These are phyloP conservation scores for Juglanconis oblonga DNA, from an alignment of 2,329 filamentous ascomycete species.

Conservation along the genomic window DNA sequence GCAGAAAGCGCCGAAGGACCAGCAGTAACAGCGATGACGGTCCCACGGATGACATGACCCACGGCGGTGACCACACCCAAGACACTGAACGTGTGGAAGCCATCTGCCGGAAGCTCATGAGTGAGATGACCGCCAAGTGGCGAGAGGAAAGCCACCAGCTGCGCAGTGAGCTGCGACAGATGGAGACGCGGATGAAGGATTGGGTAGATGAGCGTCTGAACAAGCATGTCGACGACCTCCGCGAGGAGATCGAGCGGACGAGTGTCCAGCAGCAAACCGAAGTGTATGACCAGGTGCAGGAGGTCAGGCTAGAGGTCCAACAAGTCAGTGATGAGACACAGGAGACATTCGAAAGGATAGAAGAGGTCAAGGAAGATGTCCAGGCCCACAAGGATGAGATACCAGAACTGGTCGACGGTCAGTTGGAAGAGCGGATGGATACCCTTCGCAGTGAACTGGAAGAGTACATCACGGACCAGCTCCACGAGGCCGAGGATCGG, in stretches of 20 bases:
- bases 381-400: neutral
- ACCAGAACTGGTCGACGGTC: neutral
- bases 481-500: neutral
- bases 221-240: neutral
- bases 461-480: slow-evolving; percentile 4
- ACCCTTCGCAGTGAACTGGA: slow-evolving; percentile 1
- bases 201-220: slow-evolving; percentile 5
- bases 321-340: neutral
- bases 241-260: neutral
- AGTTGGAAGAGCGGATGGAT: slow-evolving; percentile 1
- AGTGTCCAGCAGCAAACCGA: slow-evolving; percentile 7
- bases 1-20: slow-evolving; percentile 5
- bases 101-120: slow-evolving; percentile 3
- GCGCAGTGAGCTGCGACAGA: slow-evolving; percentile 1
- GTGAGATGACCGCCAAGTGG: slow-evolving; percentile 8
- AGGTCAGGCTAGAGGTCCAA: neutral
- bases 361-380: slow-evolving; percentile 1
- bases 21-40: neutral
- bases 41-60: neutral
- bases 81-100: neutral
- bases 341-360: neutral
- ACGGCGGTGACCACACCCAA: neutral
- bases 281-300: neutral
- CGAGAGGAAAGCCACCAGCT: neutral
- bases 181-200: slow-evolving; percentile 6